These are phyloP conservation scores for Harringtonia aguacate DNA, from an alignment of 2,329 filamentous ascomycete species.

Conservation along the genomic window DNA sequence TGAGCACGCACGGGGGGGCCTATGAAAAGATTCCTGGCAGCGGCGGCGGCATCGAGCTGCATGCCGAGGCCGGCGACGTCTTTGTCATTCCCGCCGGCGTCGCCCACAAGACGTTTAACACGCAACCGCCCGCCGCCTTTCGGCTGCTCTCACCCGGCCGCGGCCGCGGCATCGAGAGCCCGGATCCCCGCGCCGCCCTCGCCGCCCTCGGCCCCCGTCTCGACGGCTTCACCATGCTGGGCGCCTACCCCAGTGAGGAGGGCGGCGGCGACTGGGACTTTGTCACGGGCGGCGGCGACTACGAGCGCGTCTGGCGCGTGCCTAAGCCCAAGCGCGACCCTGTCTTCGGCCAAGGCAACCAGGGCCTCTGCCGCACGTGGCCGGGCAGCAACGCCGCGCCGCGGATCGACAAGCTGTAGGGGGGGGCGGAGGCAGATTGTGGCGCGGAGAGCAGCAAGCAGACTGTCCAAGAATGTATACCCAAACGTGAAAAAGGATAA, in stretches of 20 bases:
- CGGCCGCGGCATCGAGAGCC: neutral
- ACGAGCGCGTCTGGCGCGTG: neutral
- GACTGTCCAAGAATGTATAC: too few relatives aligned
- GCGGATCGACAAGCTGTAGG: too few relatives aligned
- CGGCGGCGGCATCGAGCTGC: neutral
- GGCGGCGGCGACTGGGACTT: slow-evolving; percentile 1
- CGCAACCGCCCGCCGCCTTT: neutral
- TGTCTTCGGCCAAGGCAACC: too few relatives aligned
- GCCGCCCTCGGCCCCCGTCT: neutral
- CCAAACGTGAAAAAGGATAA: too few relatives aligned
- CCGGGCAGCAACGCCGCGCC: too few relatives aligned
- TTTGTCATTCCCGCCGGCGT: slow-evolving; percentile 3
- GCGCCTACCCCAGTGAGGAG: neutral
- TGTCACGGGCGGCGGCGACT: neutral
- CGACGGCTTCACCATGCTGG: slow-evolving; percentile 1
- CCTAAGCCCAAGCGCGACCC: too few relatives aligned
- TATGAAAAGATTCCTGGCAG: too few relatives aligned
- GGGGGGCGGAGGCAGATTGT: too few relatives aligned
- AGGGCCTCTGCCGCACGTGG: too few relatives aligned
- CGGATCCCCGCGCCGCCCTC: neutral
- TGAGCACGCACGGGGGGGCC: neutral
- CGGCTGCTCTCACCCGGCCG: neutral
- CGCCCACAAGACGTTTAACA: slow-evolving; percentile 1
- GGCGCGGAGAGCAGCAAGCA: too few relatives aligned
- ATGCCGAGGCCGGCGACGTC: neutral